Base-by-base conservation (phyloP, 805 yeast genomes). In the Candida piceae region DNA sequence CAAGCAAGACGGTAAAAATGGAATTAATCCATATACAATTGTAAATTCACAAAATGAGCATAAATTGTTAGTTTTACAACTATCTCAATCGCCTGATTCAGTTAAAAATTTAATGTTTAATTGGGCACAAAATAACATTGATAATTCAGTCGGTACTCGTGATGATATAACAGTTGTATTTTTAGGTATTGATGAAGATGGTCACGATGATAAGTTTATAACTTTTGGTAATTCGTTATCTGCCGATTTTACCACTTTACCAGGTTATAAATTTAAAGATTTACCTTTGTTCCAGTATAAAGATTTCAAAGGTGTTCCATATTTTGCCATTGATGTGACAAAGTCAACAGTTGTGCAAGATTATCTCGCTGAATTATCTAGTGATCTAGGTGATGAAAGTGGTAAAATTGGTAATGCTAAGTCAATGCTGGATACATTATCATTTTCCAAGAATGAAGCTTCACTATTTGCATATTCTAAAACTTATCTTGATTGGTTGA, bases 401-500 rank as follows among this genome's bases (percentile, higher is more conserved):
- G 21, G 11, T 12, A 18, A 45, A 7, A 34, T 39, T 8, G 12
- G 34, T 2, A 28, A 35, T 13, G 23, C 35, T 2, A 30, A 36
- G 16, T 23, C 26, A 10, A 44, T 55, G 45, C 9, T 38, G 25
- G 58, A 58, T 18, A 43, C 51, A 13, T 33, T 58, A n/a, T 40
- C 40, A 7, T 18, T 58, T 17, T 26, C 52, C 10, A 47, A 47
- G 41, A 54, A 48, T 34, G 83, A 81, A 35, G 82, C 87, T 0
- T 76, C 86, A 3, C 55, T 87, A 16, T 80, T 76, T 45, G 80
- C 95, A 3, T 93, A 89, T 53, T 90, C 85, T 0, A 76, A 81
- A 40, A 86, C 84, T 79, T 84, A 78, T 53, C 53, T 88, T 36
- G 95, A 89, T 58, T 90, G 97, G 96, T 66, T 84, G 32, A 58